These are phyloP conservation scores for Linanthus parryae DNA, from an alignment of 148 eudicot species.

Conservation along the genomic window DNA sequence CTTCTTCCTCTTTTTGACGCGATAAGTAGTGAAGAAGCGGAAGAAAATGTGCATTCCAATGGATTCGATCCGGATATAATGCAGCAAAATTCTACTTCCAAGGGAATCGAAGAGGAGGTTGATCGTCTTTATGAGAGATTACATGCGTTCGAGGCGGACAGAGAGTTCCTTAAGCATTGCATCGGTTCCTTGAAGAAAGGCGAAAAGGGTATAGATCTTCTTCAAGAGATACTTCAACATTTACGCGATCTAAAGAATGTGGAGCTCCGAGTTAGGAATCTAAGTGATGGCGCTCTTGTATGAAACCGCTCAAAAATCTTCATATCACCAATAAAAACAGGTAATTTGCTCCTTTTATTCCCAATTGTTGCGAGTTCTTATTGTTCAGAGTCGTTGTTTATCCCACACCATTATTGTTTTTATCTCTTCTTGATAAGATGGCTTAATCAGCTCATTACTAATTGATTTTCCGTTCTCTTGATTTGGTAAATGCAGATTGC, in stretches of 20 bases:
- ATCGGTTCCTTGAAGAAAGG: slow-evolving; percentile 92
- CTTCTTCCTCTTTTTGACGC: slow-evolving; percentile 84
- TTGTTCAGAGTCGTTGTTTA: neutral
- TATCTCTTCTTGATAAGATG: too few relatives aligned
- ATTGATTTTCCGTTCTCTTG: too few relatives aligned
- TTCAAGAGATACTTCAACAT: slow-evolving; percentile 85
- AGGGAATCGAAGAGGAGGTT: slow-evolving; percentile 60
- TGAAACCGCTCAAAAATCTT: neutral
- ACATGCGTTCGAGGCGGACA: slow-evolving; percentile 77
- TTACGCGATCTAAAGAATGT: slow-evolving; percentile 71
- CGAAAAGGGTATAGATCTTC: slow-evolving; percentile 79
- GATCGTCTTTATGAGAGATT: slow-evolving; percentile 79
- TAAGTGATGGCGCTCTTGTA: slow-evolving; percentile 5
- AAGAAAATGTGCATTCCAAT: slow-evolving; percentile 16
- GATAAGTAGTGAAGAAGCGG: slow-evolving; percentile 34
- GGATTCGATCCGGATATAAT: slow-evolving; percentile 10
- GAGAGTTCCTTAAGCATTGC: slow-evolving; percentile 84
- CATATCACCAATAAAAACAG: neutral
- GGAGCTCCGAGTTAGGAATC: slow-evolving; percentile 37
- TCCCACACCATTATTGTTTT: neutral
- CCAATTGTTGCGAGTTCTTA: neutral
- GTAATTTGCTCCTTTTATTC: neutral
- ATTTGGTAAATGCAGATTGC: slow-evolving; percentile 1
- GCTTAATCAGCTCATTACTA: too few relatives aligned
- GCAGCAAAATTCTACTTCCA: neutral